Conservation (phyloP, 805 yeast species). For the Suhomyces sp. region DNA sequence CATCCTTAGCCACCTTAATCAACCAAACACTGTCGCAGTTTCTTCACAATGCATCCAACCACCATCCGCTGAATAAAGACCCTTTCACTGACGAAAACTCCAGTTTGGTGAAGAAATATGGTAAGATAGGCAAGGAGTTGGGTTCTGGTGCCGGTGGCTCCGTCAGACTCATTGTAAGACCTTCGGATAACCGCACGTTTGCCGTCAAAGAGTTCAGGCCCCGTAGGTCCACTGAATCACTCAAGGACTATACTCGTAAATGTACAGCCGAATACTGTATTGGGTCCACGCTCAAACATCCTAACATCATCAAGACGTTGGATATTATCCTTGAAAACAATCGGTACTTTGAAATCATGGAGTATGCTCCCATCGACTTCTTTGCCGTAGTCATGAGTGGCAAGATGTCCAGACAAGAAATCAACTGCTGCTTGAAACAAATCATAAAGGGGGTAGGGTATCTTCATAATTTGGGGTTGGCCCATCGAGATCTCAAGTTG, state of each 20-base stretch:
- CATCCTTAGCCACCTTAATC: conserved; percentile 34
- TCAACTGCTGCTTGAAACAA: conserved; percentile 78
- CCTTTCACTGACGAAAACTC: conserved; percentile 35
- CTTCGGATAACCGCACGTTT: conserved; percentile 66
- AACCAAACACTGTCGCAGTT: conserved; percentile 38
- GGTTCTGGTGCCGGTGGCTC: conserved; percentile 92
- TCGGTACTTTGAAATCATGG: conserved; percentile 88
- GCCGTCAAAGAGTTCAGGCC: conserved; percentile 84
- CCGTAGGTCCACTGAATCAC: conserved; percentile 63
- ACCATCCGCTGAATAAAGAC: conserved; percentile 24
- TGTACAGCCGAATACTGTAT: conserved; percentile 88
- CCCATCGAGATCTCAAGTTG: conserved; percentile 78
- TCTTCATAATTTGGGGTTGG: conserved; percentile 73
- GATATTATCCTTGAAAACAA: conserved; percentile 70
- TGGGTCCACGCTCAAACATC: conserved; percentile 78
- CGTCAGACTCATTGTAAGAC: conserved; percentile 67
- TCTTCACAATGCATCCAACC: conserved; percentile 34
- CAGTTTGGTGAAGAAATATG: conserved; percentile 52
- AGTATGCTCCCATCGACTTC: conserved; percentile 83
- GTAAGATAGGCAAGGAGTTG: conserved; percentile 67
- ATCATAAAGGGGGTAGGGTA: conserved; percentile 69
- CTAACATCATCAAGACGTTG: conserved; percentile 73
- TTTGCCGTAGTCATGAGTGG: conserved; percentile 88
- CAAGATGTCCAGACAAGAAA: conserved; percentile 74
- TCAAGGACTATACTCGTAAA: conserved; percentile 78